Base-by-base conservation (phyloP, 495 filamentous ascomycete genomes). In the Annulohypoxylon moriforme region DNA sequence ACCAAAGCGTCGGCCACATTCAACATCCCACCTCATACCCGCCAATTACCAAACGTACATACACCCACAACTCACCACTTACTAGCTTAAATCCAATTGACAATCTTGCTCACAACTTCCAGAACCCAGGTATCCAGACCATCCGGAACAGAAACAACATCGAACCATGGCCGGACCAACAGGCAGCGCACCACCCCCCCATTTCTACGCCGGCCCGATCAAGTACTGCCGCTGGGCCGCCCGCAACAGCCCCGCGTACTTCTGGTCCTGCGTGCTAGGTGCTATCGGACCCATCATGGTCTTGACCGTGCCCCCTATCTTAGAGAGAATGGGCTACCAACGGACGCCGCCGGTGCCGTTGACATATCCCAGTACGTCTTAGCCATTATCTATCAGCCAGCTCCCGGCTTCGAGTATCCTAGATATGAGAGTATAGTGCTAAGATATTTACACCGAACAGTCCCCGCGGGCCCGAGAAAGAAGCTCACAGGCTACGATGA, bases 191-290 rank as follows among this genome's bases (percentile, higher is more conserved):
- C 13, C 20, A 52, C 25, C 47, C 18, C 94, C 95, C 68, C 86
- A 85, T 72, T 97, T 99, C 90, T 98, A 89, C 88, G 84, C 86
- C 40, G 82, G 85, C 50, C 96, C 96, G 53, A 72, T 97, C 74
- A 88, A 89, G 58, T 98, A 96, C 89, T 75, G 92, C 52, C 91
- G 90, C 80, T 99, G 94, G 91, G 88, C 94, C 8, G 87, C 93
- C 3, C 90, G 93, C 80, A 89, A 94, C 78, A 90, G 90, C 77
- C 96, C 96, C 27, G 94, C 94, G 40, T 89, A 92, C 80, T 96
- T 97, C 88, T 98, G 87, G 83, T 91, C 93, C 64, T 81, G 91
- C 63, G 67, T 92, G 63, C 83, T 98, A 60, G 96, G 91, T 63
- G 77, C 77, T 59, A 71, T 88, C 20, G 94, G 94, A 1, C 96